phyloP scores from a whole-genome alignment of 2,329 filamentous ascomycete genomes.

The Piedraia hortae region DNA sequence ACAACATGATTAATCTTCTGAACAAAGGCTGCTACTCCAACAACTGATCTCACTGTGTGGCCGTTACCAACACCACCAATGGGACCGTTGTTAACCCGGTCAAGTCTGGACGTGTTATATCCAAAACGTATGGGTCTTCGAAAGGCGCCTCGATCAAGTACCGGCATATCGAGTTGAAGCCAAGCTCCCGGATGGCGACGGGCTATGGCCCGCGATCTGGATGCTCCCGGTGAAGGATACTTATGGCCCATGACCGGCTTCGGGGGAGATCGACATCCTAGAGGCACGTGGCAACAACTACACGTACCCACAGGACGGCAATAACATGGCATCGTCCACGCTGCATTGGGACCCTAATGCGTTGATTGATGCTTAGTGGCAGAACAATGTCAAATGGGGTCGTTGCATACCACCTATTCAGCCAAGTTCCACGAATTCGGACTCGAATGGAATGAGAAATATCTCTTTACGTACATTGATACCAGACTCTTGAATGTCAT shows the following conservation, averaged over 20 bases:
- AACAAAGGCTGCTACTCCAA: slow-evolving; percentile 40
- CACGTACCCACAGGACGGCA: slow-evolving; percentile 47
- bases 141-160: slow-evolving; percentile 46
- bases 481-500: slow-evolving; percentile 52
- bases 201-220: slow-evolving; percentile 84
- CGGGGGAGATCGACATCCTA: slow-evolving; percentile 61
- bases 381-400: slow-evolving; percentile 50
- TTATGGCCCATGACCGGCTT: slow-evolving; percentile 53
- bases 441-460: slow-evolving; percentile 67
- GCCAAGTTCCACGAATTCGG: slow-evolving; percentile 48
- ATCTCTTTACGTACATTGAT: slow-evolving; percentile 69
- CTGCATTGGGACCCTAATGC: slow-evolving; percentile 58
- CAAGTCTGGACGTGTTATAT: slow-evolving; percentile 53
- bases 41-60: slow-evolving; percentile 32
- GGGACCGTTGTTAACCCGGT: slow-evolving; percentile 50
- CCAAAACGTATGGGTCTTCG: too few relatives aligned
- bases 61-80: slow-evolving; percentile 49
- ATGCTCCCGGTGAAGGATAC: slow-evolving; percentile 48
- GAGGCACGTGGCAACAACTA: slow-evolving; percentile 64
- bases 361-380: slow-evolving; percentile 55
- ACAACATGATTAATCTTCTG: slow-evolving; percentile 41
- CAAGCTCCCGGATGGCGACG: slow-evolving; percentile 49
- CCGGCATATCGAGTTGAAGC: slow-evolving; percentile 52
- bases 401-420: slow-evolving; percentile 48
- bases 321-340: slow-evolving; percentile 52